Base-by-base conservation (phyloP, 768 basidiomycete genomes). In the Porphyrellus cyaneotinctus region DNA sequence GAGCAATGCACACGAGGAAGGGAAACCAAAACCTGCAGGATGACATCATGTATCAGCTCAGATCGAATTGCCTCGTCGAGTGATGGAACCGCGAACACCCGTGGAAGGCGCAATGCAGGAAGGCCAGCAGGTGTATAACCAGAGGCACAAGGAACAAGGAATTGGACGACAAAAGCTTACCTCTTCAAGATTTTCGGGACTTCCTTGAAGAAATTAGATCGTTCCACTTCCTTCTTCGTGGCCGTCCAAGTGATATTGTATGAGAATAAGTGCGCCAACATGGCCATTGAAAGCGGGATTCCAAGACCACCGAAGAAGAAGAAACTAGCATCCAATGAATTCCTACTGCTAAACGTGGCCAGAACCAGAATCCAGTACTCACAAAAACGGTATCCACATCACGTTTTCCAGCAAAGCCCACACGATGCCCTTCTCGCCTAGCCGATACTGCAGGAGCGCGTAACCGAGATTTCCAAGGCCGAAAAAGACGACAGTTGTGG, bases 181-280 rank as follows among this genome's bases (percentile, higher is more conserved):
- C 66, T 59, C 63, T 85, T 83, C 69, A 84, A 73, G 65, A 95
- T 91, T 56, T 77, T 82, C 5, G 92, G 92, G 22, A 93, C 83
- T 68, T 95, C 92, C 50, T 87, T 81, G 80, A 88, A 93, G 75
- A 95, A 93, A 66, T 93, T 94, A 6, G 87, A 89, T 43, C 82
- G 78, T 69, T 93, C 86, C 36, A 94, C 89, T 69, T 90, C 88
- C 79, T 92, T 93, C 60, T 80, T 77, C 7, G 82, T 84, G 30
- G 81, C 75, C 6, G 75, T 72, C 83, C 82, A 84, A 13, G 68
- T 70, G 63, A 80, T 77, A 63, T 84, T 75, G 58, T 81, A 84
- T 32, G 80, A 79, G 63, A 82, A 77, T 18, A 83, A 26, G 64
- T 84, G 82, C 1, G 79, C 75, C 39, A 79, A 70, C 37, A 84